phyloP scores from a whole-genome alignment of 257 asterid genomes.

The Solanum bulbocastanum region DNA sequence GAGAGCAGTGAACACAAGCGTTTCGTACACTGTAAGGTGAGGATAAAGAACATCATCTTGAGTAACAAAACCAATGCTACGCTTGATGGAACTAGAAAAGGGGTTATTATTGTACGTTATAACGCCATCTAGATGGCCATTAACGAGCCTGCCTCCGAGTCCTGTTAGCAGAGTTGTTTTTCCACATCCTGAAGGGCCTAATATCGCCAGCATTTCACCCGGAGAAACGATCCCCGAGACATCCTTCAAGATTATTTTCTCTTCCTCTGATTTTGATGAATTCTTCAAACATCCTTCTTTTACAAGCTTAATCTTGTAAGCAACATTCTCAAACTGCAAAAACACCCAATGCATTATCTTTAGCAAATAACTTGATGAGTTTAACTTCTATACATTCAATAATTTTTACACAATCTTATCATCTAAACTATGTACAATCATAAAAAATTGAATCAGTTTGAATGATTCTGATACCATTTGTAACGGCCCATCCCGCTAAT shows the following conservation, averaged over 20 bases:
- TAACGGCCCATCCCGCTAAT: neutral
- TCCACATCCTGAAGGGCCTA: slow-evolving; percentile 95
- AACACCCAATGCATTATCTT: neutral
- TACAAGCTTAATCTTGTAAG: slow-evolving; percentile 31
- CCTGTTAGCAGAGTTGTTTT: slow-evolving; percentile 75
- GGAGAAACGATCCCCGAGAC: slow-evolving; percentile 50
- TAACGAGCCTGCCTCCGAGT: slow-evolving; percentile 48
- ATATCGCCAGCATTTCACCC: slow-evolving; percentile 73
- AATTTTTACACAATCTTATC: neutral
- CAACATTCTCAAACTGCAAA: slow-evolving; percentile 61
- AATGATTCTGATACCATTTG: neutral
- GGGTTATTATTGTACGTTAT: slow-evolving; percentile 50
- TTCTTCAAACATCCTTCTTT: slow-evolving; percentile 15
- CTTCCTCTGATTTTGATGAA: slow-evolving; percentile 9
- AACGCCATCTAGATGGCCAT: slow-evolving; percentile 35
- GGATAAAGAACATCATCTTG: slow-evolving; percentile 73
- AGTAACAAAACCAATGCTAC: slow-evolving; percentile 65
- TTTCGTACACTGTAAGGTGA: slow-evolving; percentile 69
- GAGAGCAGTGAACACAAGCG: slow-evolving; percentile 63
- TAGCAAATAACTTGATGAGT: neutral
- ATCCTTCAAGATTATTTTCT: slow-evolving; percentile 52
- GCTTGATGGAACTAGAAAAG: slow-evolving; percentile 42
- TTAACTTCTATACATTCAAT: neutral
- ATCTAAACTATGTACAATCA: neutral
- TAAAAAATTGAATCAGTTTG: too few relatives aligned